Conservation (phyloP, 371 early-diverging fungal genomes). For the Mortierella sp. region DNA sequence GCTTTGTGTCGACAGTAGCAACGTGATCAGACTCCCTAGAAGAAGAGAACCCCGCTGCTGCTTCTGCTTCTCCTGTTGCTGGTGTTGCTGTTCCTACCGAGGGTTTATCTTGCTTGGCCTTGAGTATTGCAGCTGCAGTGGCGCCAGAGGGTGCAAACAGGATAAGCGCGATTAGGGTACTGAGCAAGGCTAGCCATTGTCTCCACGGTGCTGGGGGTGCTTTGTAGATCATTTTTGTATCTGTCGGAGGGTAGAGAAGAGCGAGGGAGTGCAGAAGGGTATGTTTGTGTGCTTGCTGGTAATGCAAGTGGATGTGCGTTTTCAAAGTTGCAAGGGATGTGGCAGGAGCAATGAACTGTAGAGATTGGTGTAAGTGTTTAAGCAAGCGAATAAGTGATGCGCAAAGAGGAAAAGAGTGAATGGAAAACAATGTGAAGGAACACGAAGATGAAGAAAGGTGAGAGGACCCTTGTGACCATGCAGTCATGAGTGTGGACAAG, state of each 20-base stretch:
- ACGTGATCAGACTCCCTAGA: too few relatives aligned
- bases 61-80: too few relatives aligned
- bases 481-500: background rate
- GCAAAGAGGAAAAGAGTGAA: background rate
- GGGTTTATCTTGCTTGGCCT: background rate
- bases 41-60: too few relatives aligned
- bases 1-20: background rate
- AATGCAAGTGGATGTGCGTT: background rate
- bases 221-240: background rate
- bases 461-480: background rate
- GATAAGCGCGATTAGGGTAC: background rate
- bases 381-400: too few relatives aligned
- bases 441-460: background rate
- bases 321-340: too few relatives aligned
- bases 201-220: background rate
- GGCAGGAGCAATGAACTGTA: background rate
- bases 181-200: background rate
- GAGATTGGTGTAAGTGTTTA: too few relatives aligned
- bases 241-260: background rate
- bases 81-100: background rate
- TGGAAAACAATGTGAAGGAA: background rate
- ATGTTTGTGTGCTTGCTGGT: background rate
- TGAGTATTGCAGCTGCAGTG: background rate
- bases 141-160: conserved; percentile 2
- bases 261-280: background rate